Base-by-base conservation (phyloP, 768 basidiomycete genomes). In the Cyathus striatus region DNA sequence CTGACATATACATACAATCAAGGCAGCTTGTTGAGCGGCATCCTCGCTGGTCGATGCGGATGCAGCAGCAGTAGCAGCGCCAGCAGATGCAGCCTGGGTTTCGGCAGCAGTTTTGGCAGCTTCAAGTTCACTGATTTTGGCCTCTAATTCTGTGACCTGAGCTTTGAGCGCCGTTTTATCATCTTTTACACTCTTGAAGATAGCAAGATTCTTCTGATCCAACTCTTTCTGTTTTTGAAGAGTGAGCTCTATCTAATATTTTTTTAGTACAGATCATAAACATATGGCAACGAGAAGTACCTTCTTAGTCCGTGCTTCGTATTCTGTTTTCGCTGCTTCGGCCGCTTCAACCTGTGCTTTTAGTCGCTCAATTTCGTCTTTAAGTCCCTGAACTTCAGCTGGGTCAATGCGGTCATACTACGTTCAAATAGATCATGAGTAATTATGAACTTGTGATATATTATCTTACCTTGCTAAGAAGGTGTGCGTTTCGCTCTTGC, bases 391-490 rank as follows among this genome's bases (percentile, higher is more conserved):
- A 26, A 92, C 69, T 54, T 93, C 90, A 2, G 84, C 79, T 14
- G 90, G 90, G 57, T 92, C 90, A 50, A 89, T 84, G 35, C 90
- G 86, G 52, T 93, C 89, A 55, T 91, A 91, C 86, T 90, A 47
- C 3, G 23, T 23, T 23, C 22, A 27, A 32, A 46, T 17, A 0
- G 21, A 26, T 24, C 24, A 42, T 17, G 23, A 26, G 45, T 40
- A 18, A 53, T 18, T 26, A 40, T 26, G 17, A 32, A 23, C 32
- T 21, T 16, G 21, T 13, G 14, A 21, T 23, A 46, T 7, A 27
- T 43, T 10, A 17, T 36, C 62, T 27, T 47, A 86, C 88, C 75
- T 93, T 93, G 65, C 73, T 81, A 39, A 94, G 69, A 18, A 94
- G 65, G 42, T 92, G 87, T 20, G 76, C 57, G 54, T 89, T 92